Evolutionary conservation across 495 filamentous ascomycete species (phyloP).

Genomic region (Neurospora pannonica): DNA sequence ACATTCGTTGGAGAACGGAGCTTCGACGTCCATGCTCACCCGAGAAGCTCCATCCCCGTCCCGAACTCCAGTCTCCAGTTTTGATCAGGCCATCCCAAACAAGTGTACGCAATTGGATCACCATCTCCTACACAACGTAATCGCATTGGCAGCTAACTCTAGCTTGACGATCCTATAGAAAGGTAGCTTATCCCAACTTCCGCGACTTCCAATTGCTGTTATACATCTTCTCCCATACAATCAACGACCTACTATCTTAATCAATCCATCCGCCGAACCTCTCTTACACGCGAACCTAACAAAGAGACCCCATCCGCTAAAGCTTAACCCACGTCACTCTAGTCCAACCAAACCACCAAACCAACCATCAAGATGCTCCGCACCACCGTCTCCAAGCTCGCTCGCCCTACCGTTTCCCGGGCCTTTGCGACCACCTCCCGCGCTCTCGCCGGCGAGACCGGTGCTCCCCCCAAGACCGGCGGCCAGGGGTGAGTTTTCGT

Average conservation of each 20-base stretch:
- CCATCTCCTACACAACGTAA: not conserved
- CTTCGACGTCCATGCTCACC: not conserved
- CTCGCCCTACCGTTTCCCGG: conserved; percentile 39
- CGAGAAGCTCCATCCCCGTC: not conserved
- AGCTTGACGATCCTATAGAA: not conserved
- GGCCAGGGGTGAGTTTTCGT: conserved; percentile 32
- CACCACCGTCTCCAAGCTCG: conserved; percentile 50
- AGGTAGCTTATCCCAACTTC: not conserved
- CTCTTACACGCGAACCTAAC: not conserved
- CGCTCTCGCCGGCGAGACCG: conserved; percentile 61
- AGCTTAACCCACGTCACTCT: not conserved
- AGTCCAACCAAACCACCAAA: not conserved
- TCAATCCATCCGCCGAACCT: not conserved
- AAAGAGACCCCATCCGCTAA: not conserved
- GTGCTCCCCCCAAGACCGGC: conserved; percentile 44
- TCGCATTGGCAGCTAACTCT: not conserved
- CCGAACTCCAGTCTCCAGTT: not conserved
- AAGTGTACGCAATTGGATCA: conserved; percentile 6
- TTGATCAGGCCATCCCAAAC: conserved; percentile 8
- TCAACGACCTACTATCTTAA: not conserved
- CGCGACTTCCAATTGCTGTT: not conserved
- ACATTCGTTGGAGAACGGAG: not conserved
- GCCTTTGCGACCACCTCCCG: conserved; percentile 54
- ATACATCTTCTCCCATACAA: not conserved
- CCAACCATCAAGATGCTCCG: conserved; percentile 49